Base-by-base conservation (phyloP, 768 basidiomycete species). In the Suillus placidus region DNA sequence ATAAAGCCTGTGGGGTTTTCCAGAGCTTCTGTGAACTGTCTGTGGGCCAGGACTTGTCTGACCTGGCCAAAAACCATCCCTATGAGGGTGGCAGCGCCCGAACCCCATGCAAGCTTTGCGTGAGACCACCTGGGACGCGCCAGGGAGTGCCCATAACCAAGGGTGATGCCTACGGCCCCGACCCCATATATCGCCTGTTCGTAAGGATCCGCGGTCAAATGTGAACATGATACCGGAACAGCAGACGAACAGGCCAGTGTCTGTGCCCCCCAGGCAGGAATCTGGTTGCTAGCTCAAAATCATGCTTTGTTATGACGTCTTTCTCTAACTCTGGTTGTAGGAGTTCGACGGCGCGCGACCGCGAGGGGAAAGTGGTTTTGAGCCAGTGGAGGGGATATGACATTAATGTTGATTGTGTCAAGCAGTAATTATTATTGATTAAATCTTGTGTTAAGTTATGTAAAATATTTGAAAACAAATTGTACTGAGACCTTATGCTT, bases 201-300 rank as follows among this genome's bases (percentile, higher is more conserved):
- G 60, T 40, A 61, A 57, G 52, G 63, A 51, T 58, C 40, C 26
- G 23, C 58, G 58, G 52, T 23, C 37, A 55, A 60, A 60, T 43
- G 49, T 52, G 61, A 62, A 56, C 58, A 47, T 58, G 49, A 26
- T 57, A 62, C 60, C 32, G 65, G 60, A 63, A 55, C 51, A 67
- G 67, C 16, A 69, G 57, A 69, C 83, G 79, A 60, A 84, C 81
- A 64, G 81, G 80, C 67, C 77, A 80, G 66, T 84, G 80, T 38
- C 80, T 73, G 78, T 84, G 69, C 78, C 72, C 69, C 45, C 81
- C 82, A 43, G 88, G 83, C 34, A 88, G 74, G 78, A 90, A 91
- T 34, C 72, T 72, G 64, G 80, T 71, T 5, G 88, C 84, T 13
- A 83, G 73, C 0, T 88, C 80, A 72, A 84, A 90, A 79, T 91